Conservation (phyloP, 768 basidiomycete genomes). For the Hirschioporus abietinus region DNA sequence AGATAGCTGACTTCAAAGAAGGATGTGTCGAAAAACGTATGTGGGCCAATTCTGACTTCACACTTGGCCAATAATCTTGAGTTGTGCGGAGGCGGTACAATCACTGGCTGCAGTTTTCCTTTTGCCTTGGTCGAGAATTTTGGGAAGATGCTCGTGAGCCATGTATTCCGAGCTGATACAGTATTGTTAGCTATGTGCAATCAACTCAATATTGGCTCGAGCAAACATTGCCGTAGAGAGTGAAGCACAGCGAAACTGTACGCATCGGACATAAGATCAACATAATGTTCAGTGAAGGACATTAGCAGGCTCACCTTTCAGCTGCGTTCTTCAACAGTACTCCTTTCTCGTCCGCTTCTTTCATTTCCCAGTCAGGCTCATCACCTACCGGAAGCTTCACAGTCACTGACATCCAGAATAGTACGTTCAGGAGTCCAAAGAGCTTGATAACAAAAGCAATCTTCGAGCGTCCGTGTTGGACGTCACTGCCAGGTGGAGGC, state of each 20-base stretch:
- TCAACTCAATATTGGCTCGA: conserved; percentile 12
- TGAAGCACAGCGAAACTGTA: conserved; percentile 56
- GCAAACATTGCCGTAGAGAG: conserved; percentile 65
- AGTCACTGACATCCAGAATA: conserved; percentile 13
- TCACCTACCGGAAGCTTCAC: conserved; percentile 50
- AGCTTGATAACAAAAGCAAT: too few species aligned
- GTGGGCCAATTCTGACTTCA: conserved; percentile 71
- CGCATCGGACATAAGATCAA: conserved; percentile 8
- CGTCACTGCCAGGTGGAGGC: too few species aligned
- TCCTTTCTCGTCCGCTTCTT: conserved; percentile 37
- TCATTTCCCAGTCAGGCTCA: conserved; percentile 56
- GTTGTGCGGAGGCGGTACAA: conserved; percentile 58
- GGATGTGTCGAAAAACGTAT: conserved; percentile 59
- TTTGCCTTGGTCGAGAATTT: conserved; percentile 66
- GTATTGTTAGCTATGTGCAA: conserved; percentile 13
- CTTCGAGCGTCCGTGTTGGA: too few species aligned
- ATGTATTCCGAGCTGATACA: conserved; percentile 59
- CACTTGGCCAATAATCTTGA: conserved; percentile 62
- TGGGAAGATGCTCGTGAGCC: conserved; percentile 60
- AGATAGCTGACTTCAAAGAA: conserved; percentile 75
- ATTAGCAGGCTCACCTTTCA: conserved; percentile 45
- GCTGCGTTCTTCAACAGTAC: conserved; percentile 39
- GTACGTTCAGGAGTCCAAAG: neutral
- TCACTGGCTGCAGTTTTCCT: conserved; percentile 48
- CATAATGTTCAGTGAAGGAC: conserved; percentile 1